A percentile compares a stretch with the other conserved stretches of the same genome.
These are phyloP conservation scores for Fusarium verrucosum DNA, from an alignment of 2,329 filamentous ascomycete species.

Conservation along the genomic window DNA sequence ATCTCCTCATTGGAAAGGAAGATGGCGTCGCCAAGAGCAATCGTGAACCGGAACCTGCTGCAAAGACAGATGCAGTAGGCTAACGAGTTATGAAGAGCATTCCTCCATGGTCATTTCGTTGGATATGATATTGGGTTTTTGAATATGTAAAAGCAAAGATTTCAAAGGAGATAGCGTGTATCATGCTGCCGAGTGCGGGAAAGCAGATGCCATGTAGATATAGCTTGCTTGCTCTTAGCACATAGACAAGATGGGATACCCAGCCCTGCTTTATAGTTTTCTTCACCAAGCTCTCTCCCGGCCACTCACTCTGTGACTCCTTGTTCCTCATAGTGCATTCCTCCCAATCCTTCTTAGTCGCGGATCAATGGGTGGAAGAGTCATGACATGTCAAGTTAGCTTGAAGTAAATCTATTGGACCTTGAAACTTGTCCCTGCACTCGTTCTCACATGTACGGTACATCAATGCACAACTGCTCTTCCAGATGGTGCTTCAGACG, in stretches of 20 bases:
- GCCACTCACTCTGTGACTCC: constrained; percentile 16
- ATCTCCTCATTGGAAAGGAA: constrained; percentile 9
- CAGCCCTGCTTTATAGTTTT: constrained; percentile 45
- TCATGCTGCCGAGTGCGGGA: constrained; percentile 19
- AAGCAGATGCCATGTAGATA: constrained; percentile 41
- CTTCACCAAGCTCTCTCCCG: neutral
- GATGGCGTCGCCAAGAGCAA: constrained; percentile 29
- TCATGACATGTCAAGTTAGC: constrained; percentile 39
- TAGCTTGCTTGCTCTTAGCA: constrained; percentile 39
- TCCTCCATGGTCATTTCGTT: constrained; percentile 32
- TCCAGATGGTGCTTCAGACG: constrained; percentile 36
- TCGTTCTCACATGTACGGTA: constrained; percentile 39
- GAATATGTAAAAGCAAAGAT: constrained; percentile 34
- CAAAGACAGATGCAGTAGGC: constrained; percentile 24
- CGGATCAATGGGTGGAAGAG: constrained; percentile 31
- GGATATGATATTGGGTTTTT: constrained; percentile 33
- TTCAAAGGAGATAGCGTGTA: constrained; percentile 29
- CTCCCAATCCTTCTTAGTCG: constrained; percentile 27
- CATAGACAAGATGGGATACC: constrained; percentile 42
- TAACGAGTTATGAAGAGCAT: constrained; percentile 37
- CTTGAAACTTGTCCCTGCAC: constrained; percentile 29
- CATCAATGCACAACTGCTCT: constrained; percentile 17
- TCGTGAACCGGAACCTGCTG: constrained; percentile 29
- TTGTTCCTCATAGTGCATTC: constrained; percentile 19
- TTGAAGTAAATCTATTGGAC: constrained; percentile 40